Evolutionary conservation across 768 basidiomycete genomes (phyloP).

Genomic region (Russula sp.): DNA sequence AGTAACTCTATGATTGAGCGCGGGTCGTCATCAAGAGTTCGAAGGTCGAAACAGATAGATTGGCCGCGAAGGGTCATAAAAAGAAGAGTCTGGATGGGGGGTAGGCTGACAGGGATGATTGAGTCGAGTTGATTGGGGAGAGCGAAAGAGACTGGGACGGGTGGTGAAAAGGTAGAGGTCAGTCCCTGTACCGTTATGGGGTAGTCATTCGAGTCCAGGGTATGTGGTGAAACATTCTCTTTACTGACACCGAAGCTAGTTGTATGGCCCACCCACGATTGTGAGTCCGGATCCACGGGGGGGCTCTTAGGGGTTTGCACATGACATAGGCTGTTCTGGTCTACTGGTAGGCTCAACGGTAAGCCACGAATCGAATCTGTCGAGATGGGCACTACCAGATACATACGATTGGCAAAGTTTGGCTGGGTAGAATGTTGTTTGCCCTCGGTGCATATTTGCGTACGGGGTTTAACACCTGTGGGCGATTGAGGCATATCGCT

Average conservation of each 20-base stretch:
- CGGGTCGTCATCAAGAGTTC: constrained; percentile 38
- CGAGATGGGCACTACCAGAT: not conserved
- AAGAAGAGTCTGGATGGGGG: constrained; percentile 12
- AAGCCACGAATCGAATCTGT: not conserved
- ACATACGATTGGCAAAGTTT: not conserved
- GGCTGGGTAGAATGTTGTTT: not conserved
- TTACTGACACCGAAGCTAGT: not conserved
- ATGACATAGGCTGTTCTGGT: not conserved
- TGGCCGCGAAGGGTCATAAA: constrained; percentile 14
- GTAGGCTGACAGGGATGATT: constrained; percentile 4
- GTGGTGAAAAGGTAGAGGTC: not conserved
- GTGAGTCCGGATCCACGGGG: not conserved
- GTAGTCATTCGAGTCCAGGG: not conserved
- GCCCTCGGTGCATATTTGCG: not conserved
- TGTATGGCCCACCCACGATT: not conserved
- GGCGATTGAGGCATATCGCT: not conserved
- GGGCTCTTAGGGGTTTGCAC: not conserved
- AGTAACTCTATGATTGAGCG: constrained; percentile 40
- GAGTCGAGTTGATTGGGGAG: not conserved
- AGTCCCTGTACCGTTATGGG: not conserved
- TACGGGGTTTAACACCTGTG: not conserved
- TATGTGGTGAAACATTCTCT: not conserved
- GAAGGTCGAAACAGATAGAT: constrained; percentile 33
- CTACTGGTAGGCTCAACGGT: not conserved
- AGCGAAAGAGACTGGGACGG: not conserved